A percentile compares a stretch with the other conserved stretches of the same genome.
These are phyloP conservation scores for Fraxinus sp. DNA, from an alignment of 305 asterid species.

Conservation along the genomic window DNA sequence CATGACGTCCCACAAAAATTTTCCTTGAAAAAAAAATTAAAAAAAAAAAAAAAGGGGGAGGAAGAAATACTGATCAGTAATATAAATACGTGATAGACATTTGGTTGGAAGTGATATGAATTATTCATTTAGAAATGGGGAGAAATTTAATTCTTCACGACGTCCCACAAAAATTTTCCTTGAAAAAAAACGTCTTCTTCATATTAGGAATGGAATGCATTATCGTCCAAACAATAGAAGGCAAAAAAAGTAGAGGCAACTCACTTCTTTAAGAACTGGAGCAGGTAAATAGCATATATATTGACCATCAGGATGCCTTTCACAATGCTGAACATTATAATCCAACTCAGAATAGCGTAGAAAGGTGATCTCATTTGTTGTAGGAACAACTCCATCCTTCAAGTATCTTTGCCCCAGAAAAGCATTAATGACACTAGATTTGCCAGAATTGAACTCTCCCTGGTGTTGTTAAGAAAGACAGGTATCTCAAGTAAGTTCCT, in stretches of 20 bases:
- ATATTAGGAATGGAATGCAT: not conserved
- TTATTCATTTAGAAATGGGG: not conserved
- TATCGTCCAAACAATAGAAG: not conserved
- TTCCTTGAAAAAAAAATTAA: too few species aligned
- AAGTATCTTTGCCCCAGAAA: constrained; percentile 85
- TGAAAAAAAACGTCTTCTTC: too few species aligned
- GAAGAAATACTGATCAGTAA: too few species aligned
- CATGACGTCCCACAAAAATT: not conserved
- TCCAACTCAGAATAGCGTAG: constrained; percentile 70
- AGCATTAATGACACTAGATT: constrained; percentile 95
- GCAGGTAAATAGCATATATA: constrained; percentile 88
- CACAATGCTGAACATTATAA: constrained; percentile 59
- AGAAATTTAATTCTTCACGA: not conserved
- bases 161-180: not conserved
- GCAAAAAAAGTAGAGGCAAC: constrained; percentile 31
- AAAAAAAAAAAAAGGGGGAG: too few species aligned
- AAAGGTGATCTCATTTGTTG: constrained; percentile 93
- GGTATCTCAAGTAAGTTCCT: constrained; percentile 23
- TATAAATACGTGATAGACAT: not conserved
- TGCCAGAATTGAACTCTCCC: constrained; percentile 99
- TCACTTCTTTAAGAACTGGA: constrained; percentile 84
- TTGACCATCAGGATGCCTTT: constrained; percentile 96
- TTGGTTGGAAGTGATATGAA: not conserved
- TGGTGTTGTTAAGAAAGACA: constrained; percentile 35
- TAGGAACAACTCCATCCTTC: constrained; percentile 91